Percentiles rank a stretch among this genome's conserved stretches.
Conservation (phyloP, 208 protist genomes). For the Giardia duodenalis region DNA sequence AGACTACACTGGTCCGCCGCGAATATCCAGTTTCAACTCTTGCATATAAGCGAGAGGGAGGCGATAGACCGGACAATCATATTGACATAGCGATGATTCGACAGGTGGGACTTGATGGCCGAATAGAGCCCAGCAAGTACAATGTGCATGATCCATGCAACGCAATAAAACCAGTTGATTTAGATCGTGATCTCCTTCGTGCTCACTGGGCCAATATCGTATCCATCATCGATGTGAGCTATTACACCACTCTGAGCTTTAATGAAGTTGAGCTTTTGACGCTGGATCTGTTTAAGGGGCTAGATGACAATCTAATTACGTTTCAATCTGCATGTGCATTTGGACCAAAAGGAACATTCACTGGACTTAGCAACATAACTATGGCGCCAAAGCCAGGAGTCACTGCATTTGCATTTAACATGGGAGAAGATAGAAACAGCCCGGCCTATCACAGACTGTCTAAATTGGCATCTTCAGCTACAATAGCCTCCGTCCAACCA, state of each 20-base stretch:
- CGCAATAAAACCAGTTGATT: background rate
- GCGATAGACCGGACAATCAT: background rate
- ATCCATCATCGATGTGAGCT: background rate
- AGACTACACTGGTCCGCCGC: background rate
- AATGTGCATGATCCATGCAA: background rate
- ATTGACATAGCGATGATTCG: background rate
- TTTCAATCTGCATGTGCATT: background rate
- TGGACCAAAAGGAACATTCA: background rate
- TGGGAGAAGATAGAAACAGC: background rate
- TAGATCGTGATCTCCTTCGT: background rate
- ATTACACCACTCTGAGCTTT: background rate
- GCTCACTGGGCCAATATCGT: background rate
- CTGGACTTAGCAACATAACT: background rate
- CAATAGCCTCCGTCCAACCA: background rate
- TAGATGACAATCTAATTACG: background rate
- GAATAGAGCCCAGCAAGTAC: background rate
- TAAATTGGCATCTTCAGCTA: background rate
- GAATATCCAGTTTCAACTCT: background rate
- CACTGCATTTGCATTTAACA: background rate
- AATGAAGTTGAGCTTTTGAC: background rate
- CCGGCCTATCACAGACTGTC: background rate
- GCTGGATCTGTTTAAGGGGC: background rate
- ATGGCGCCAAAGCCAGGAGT: background rate
- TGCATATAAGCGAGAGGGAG: background rate
- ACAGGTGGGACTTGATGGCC: background rate